These are phyloP conservation scores for Rhizophora apiculata DNA, from an alignment of 345 rosid species.

Conservation along the genomic window DNA sequence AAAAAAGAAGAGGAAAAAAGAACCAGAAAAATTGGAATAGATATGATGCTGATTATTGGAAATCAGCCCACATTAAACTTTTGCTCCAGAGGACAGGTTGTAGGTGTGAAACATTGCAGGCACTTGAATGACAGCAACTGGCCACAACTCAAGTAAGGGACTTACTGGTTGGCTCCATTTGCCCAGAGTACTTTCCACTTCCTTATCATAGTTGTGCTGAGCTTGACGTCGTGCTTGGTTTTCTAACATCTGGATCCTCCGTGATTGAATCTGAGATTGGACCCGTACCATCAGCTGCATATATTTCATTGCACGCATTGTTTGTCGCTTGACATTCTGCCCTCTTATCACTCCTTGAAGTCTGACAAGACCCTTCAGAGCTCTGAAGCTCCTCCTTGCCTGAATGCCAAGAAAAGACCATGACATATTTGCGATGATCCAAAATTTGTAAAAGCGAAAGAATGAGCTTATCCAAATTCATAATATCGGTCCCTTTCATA, in stretches of 20 bases:
- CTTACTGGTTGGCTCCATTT: conserved; percentile 64
- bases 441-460: not conserved
- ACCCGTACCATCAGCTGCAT: conserved; percentile 94
- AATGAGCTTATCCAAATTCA: not conserved
- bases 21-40: no score
- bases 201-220: conserved; percentile 47
- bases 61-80: not conserved
- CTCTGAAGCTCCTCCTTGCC: conserved; percentile 92
- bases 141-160: conserved; percentile 3
- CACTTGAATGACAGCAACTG: not conserved
- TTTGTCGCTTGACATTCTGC: conserved; percentile 82
- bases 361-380: conserved; percentile 87
- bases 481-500: not conserved
- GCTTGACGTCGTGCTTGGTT: conserved; percentile 63
- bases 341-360: conserved; percentile 97
- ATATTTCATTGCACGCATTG: conserved; percentile 78
- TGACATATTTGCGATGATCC: not conserved
- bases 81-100: not conserved
- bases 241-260: conserved; percentile 85
- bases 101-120: not conserved
- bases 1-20: no score
- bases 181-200: conserved; percentile 50
- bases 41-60: not conserved
- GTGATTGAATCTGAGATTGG: conserved; percentile 94
- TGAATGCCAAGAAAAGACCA: conserved; percentile 25